Percentiles rank a stretch among this genome's conserved stretches.
Evolutionary conservation across 176 grass and related monocot species (phyloP).

Genomic region (Ananas comosus): DNA sequence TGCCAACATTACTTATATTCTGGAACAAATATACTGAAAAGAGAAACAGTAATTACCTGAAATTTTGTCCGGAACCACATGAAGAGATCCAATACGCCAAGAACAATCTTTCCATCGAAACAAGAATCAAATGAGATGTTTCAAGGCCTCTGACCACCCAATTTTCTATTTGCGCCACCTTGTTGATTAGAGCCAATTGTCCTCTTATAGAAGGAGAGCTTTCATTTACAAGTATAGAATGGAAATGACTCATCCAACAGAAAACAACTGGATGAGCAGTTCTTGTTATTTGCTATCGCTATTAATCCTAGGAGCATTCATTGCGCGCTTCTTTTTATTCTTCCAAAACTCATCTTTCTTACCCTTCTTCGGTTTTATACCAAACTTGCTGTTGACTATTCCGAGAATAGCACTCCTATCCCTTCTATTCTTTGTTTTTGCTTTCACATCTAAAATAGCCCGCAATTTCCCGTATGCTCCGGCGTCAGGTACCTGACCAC

Average conservation of each 20-base stretch:
- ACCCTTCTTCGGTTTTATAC: constrained; percentile 41
- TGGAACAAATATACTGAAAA: neutral
- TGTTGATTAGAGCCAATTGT: neutral
- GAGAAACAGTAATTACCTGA: neutral
- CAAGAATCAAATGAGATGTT: neutral
- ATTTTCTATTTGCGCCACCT: neutral
- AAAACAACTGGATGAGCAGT: neutral
- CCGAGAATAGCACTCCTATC: constrained; percentile 61
- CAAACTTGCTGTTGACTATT: constrained; percentile 59
- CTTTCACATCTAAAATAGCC: constrained; percentile 56
- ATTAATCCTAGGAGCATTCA: neutral
- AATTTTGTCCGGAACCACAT: neutral
- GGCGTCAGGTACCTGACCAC: constrained; percentile 51
- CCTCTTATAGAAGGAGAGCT: neutral
- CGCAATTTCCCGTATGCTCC: constrained; percentile 67
- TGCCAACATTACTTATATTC: neutral
- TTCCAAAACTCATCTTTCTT: constrained; percentile 98
- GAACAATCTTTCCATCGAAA: neutral
- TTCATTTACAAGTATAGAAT: neutral
- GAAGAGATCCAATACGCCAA: neutral
- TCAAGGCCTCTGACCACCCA: neutral
- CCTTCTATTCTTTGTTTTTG: constrained; percentile 59
- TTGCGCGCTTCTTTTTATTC: constrained; percentile 41
- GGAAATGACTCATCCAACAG: neutral
- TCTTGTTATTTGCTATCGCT: neutral